Evolutionary conservation across 2,329 filamentous ascomycete species (phyloP), one percentile per base, ranked within the genome.

Genomic region (Aspergillus flavus): DNA sequence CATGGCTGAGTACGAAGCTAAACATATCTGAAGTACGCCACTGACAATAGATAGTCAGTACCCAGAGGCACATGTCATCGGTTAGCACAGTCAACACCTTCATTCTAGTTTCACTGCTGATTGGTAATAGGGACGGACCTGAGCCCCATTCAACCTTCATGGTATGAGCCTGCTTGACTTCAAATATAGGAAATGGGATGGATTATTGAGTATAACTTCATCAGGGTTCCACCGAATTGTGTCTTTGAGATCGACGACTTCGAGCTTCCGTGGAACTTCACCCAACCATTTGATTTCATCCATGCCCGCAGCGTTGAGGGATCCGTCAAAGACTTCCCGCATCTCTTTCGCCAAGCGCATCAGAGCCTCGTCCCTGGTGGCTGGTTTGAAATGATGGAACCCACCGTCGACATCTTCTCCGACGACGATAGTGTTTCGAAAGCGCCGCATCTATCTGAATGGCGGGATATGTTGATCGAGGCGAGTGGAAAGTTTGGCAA

Each of bases 331-430:
- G 66, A 75, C 41, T 71, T 62, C 19, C 57, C 36, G 21, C 64
- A 64, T 2, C 66, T 76, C 3, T 71, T 73, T 57, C 16, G 61
- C 19, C 73, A 74, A 61, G 69, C 72, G 9, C 64, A 70, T 39
- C 45, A 63, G 14, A 62, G 71, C 72, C 78, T 86, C 10, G 79
- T 78, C 58, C 83, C 82, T 0, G 83, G 82, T 6, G 84, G 84
- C 19, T 86, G 80, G 72, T 70, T 85, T 30, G 84, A 86, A 64
- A 72, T 84, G 45, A 81, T 84, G 52, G 71, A 74, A 43, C 73
- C 69, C 64, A 71, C 72, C 12, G 68, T 72, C 6, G 71, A 65
- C 21, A 67, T 75, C 34, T 72, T 67, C 28, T 71, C 73, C 23
- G 75, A 78, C 21, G 75, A 78, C 58, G 69, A 71, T 11, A 70